Evolutionary conservation across 805 yeast genomes (phyloP).

Genomic region (Candida schatavii): DNA sequence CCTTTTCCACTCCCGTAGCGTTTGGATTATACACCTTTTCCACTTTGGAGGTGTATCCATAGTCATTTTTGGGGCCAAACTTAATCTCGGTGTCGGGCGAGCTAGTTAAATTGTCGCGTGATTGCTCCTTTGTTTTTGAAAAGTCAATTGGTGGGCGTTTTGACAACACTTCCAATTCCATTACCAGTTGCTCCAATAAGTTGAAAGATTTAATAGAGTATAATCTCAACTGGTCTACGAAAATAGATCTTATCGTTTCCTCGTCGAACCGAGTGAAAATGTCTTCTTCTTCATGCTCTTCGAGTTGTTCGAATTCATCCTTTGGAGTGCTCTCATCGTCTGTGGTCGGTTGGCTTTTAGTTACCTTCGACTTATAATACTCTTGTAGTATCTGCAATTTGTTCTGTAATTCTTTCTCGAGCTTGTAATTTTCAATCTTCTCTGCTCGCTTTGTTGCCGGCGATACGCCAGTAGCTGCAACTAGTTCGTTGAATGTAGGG

Average conservation of each 20-base stretch:
- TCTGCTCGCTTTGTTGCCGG: slow-evolving; percentile 57
- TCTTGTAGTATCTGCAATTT: slow-evolving; percentile 41
- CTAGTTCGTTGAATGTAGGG: slow-evolving; percentile 41
- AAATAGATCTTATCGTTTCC: slow-evolving; percentile 55
- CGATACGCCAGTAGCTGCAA: slow-evolving; percentile 16
- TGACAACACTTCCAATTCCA: slow-evolving; percentile 65
- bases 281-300: slow-evolving; percentile 15
- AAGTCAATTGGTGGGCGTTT: slow-evolving; percentile 15
- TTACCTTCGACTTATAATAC: slow-evolving; percentile 12
- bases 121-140: background rate
- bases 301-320: slow-evolving; percentile 1
- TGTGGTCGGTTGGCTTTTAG: background rate
- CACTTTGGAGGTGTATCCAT: slow-evolving; percentile 62
- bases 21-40: slow-evolving; percentile 49
- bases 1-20: slow-evolving; percentile 13
- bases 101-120: slow-evolving; percentile 8
- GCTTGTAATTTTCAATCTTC: slow-evolving; percentile 66
- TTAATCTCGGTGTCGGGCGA: slow-evolving; percentile 5
- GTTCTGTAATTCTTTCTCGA: slow-evolving; percentile 51
- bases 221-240: slow-evolving; percentile 52
- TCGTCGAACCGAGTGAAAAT: slow-evolving; percentile 51
- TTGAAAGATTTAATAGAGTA: slow-evolving; percentile 53
- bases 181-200: slow-evolving; percentile 53
- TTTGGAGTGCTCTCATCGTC: background rate
- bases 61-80: slow-evolving; percentile 18